Evolutionary conservation across 768 basidiomycete species (phyloP), one percentile per base, ranked within the genome.

Genomic region (Collybiopsis luxurians): DNA sequence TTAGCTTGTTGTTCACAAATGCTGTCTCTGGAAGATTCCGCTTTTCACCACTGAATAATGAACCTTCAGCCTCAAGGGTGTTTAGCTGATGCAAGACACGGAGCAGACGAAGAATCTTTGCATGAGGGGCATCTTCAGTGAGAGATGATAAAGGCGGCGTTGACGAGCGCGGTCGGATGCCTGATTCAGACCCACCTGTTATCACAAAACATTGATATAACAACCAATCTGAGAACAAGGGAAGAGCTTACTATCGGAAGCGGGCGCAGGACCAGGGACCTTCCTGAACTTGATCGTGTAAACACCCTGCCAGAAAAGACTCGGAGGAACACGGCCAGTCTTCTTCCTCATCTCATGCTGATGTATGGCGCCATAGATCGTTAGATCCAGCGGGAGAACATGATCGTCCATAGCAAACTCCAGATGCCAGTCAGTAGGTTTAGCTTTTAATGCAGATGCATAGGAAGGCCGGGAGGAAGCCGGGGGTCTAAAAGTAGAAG

Each of bases 1-100:
- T 94, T 26, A 99, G 75, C 71, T 99, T 99, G 75, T 97, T 98
- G 70, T 98, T 99, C 60, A 98, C 84, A 68, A 99, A 99, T 0
- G 91, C 83, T 0, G 91, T 83, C 60, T 95, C 92, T 2, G 86
- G 75, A 17, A 97, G 75, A 59, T 78, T 79, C 39, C 83, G 79
- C 56, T 78, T 82, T 56, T 83, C 79, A 7, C 74, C 73, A 15
- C 73, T 70, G 44, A 82, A 78, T 0, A 72, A 62, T 9, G 77
- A 71, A n/a, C 86, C 79, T 67, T 90, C 89, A 9, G 75, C 71
- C 64, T 90, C 87, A n/a, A 84, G 73, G 0, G 84, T 79, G 61
- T 95, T 95, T 48, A 98, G 72, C 64, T 86, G 87, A 67, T 92
- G 87, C 19, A 99, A 72, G 3, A 95, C 91, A 21, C 93, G 86